These are phyloP conservation scores for Pilatotrama ljubarskyi DNA, from an alignment of 768 basidiomycete genomes.

Conservation along the genomic window DNA sequence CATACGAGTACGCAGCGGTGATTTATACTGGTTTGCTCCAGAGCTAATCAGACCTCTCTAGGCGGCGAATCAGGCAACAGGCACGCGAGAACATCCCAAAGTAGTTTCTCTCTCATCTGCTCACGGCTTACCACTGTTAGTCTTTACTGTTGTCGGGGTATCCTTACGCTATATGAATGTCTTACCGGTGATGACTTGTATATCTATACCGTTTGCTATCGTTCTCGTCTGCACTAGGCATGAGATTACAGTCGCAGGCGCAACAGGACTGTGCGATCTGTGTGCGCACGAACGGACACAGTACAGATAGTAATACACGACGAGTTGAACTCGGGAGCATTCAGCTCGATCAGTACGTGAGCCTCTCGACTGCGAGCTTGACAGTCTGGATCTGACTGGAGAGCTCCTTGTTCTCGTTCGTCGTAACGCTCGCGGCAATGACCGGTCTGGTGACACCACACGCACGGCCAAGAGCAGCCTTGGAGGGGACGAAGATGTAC, in stretches of 20 bases:
- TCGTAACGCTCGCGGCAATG: slow-evolving; percentile 95
- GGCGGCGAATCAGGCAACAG: slow-evolving; percentile 79
- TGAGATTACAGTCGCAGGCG: not conserved
- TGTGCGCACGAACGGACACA: too few species aligned
- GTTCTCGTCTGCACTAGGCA: not conserved
- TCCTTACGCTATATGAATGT: slow-evolving; percentile 16
- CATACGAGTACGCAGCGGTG: slow-evolving; percentile 76
- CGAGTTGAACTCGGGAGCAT: too few species aligned
- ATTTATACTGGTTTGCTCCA: not conserved
- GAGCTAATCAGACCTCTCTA: slow-evolving; percentile 30
- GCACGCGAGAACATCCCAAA: slow-evolving; percentile 90
- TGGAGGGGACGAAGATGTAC: slow-evolving; percentile 93
- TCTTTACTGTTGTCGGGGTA: slow-evolving; percentile 15
- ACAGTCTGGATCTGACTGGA: slow-evolving; percentile 84
- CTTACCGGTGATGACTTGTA: not conserved
- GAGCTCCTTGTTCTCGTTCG: slow-evolving; percentile 90
- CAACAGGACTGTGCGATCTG: not conserved
- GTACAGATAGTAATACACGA: not conserved
- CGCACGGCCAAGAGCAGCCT: slow-evolving; percentile 93
- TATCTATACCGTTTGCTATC: not conserved
- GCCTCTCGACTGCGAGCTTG: slow-evolving; percentile 80
- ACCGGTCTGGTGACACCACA: slow-evolving; percentile 95
- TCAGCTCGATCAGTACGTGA: slow-evolving; percentile 41
- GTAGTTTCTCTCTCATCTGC: slow-evolving; percentile 37
- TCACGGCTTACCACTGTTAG: not conserved